Evolutionary conservation across 805 yeast species (phyloP).

Genomic region (Candida nemodendra): DNA sequence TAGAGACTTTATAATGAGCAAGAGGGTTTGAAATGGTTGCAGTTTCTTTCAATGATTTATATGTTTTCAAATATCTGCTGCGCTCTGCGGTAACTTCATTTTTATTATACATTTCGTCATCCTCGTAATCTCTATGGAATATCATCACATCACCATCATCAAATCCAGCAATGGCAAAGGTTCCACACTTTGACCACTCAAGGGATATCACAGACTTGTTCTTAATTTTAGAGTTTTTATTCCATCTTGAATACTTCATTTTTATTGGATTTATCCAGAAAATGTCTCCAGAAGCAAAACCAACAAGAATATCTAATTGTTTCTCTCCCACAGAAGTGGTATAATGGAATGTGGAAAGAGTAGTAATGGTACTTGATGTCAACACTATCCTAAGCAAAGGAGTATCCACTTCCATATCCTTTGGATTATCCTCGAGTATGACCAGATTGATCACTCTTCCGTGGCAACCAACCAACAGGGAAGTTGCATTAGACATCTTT

Average conservation of each 20-base stretch:
- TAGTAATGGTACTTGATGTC: slow-evolving; percentile 39
- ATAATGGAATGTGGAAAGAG: slow-evolving; percentile 34
- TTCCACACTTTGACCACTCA: slow-evolving; percentile 47
- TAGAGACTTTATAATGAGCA: slow-evolving; percentile 63
- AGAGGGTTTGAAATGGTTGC: slow-evolving; percentile 38
- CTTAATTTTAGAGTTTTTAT: slow-evolving; percentile 46
- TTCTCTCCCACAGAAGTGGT: slow-evolving; percentile 27
- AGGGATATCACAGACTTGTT: slow-evolving; percentile 43
- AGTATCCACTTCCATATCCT: slow-evolving; percentile 40
- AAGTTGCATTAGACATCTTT: slow-evolving; percentile 26
- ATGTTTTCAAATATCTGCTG: slow-evolving; percentile 34
- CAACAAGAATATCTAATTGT: slow-evolving; percentile 53
- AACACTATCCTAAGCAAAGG: slow-evolving; percentile 47
- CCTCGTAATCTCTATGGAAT: slow-evolving; percentile 51
- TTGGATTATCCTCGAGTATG: slow-evolving; percentile 36
- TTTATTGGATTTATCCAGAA: slow-evolving; percentile 56
- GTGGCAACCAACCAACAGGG: slow-evolving; percentile 45
- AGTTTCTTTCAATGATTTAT: slow-evolving; percentile 9
- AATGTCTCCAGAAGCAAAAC: slow-evolving; percentile 67
- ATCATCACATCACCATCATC: slow-evolving; percentile 60
- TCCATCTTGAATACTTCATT: slow-evolving; percentile 49
- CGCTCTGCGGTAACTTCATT: slow-evolving; percentile 26
- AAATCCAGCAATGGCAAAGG: slow-evolving; percentile 55
- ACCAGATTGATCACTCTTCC: slow-evolving; percentile 50
- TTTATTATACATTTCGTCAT: slow-evolving; percentile 32